These are phyloP conservation scores for Waltergamsia citrina DNA, from an alignment of 2,329 filamentous ascomycete genomes.

Conservation along the genomic window DNA sequence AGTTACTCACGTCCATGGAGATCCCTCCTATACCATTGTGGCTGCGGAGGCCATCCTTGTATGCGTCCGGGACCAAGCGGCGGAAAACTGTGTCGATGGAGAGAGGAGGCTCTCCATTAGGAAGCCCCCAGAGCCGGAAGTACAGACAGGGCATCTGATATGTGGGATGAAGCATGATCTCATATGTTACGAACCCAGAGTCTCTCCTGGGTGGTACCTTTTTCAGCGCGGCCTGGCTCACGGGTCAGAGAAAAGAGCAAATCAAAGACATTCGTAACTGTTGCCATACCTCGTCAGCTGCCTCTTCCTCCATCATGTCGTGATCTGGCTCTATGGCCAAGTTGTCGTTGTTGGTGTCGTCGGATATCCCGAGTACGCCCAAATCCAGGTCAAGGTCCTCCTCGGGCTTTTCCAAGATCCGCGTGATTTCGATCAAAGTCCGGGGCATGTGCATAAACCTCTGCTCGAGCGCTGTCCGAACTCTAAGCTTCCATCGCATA, in stretches of 20 bases:
- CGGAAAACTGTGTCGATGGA: constrained; percentile 62
- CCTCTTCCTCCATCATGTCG: constrained; percentile 40
- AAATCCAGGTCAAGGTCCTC: constrained; percentile 36
- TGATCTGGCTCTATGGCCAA: constrained; percentile 22
- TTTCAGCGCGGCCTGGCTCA: constrained; percentile 26
- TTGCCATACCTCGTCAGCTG: constrained; percentile 36
- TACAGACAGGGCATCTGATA: constrained; percentile 70
- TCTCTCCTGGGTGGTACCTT: constrained; percentile 16
- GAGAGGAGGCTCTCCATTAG: constrained; percentile 44
- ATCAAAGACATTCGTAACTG: background rate
- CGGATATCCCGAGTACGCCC: constrained; percentile 33
- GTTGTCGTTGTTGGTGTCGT: constrained; percentile 9
- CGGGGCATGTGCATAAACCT: constrained; percentile 33
- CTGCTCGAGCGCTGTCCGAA: constrained; percentile 40
- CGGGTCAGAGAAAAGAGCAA: constrained; percentile 7
- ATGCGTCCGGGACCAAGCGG: constrained; percentile 57
- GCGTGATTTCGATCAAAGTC: constrained; percentile 48
- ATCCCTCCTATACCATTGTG: constrained; percentile 62
- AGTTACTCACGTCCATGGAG: constrained; percentile 60
- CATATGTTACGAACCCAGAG: constrained; percentile 52
- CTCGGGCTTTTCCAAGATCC: constrained; percentile 36
- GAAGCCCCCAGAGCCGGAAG: constrained; percentile 56
- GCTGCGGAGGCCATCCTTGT: constrained; percentile 49
- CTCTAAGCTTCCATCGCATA: constrained; percentile 43
- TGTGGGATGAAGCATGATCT: constrained; percentile 65